Percentiles rank a stretch among this genome's conserved stretches.
Evolutionary conservation across 2,329 filamentous ascomycete genomes (phyloP).

Genomic region (Lecanicillium sp.): DNA sequence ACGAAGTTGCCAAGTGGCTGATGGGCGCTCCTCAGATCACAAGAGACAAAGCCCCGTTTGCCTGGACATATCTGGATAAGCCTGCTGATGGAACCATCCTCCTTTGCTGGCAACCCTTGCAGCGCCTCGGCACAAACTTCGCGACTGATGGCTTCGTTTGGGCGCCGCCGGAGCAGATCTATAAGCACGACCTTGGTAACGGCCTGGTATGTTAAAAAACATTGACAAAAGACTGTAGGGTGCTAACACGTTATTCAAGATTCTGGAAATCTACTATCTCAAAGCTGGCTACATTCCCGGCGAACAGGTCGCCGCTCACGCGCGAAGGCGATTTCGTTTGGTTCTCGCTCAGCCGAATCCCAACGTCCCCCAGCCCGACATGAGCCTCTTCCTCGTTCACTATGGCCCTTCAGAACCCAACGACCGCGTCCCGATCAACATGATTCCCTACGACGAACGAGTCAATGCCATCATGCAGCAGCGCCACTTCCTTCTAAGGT

Average conservation of each 20-base stretch:
- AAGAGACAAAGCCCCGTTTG: conserved; percentile 76
- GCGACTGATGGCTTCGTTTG: conserved; percentile 91
- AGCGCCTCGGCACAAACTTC: conserved; percentile 62
- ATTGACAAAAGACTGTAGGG: background rate
- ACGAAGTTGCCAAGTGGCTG: conserved; percentile 76
- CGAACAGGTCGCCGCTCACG: conserved; percentile 68
- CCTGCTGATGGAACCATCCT: conserved; percentile 76
- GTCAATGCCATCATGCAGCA: conserved; percentile 53
- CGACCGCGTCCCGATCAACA: conserved; percentile 61
- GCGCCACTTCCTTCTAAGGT: conserved; percentile 57
- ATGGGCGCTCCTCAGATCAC: conserved; percentile 77
- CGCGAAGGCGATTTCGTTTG: conserved; percentile 79
- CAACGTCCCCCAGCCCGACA: conserved; percentile 63
- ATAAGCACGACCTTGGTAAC: conserved; percentile 62
- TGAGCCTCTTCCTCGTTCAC: conserved; percentile 83
- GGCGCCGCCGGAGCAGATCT: conserved; percentile 72
- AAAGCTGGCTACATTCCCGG: conserved; percentile 71
- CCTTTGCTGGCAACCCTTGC: conserved; percentile 80
- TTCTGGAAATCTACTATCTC: conserved; percentile 81
- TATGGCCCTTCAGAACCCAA: conserved; percentile 71
- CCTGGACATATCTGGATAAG: conserved; percentile 83
- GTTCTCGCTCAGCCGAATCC: conserved; percentile 62
- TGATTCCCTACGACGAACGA: conserved; percentile 56
- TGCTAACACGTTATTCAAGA: conserved; percentile 38
- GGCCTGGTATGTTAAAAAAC: conserved; percentile 37